Percentiles rank a stretch among this genome's conserved stretches.
phyloP scores from a whole-genome alignment of 1,284 basidiomycete species.

The Trametes versicolor region DNA sequence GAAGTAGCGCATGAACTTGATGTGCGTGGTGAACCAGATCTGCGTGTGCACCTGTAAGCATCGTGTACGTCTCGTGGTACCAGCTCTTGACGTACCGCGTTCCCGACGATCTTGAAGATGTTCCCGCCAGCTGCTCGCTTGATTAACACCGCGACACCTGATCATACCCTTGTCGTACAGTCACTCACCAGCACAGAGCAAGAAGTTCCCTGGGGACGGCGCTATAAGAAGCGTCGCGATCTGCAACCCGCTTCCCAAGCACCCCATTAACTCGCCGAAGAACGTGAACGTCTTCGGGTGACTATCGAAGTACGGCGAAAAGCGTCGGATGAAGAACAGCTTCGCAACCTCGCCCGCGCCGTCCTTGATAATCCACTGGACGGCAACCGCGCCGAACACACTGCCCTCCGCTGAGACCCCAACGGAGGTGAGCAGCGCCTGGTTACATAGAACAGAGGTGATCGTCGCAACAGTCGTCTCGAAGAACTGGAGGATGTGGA shows the following conservation, averaged over 20 bases:
- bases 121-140: conserved; percentile 42
- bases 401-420: conserved; percentile 46
- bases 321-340: conserved; percentile 46
- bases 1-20: conserved; percentile 47
- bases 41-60: conserved; percentile 1
- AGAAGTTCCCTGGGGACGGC: conserved; percentile 40
- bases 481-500: conserved; percentile 45
- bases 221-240: conserved; percentile 42
- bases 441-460: conserved; percentile 46
- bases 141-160: neutral
- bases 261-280: conserved; percentile 39
- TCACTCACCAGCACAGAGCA: conserved; percentile 43
- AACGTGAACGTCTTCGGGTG: conserved; percentile 46
- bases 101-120: conserved; percentile 45
- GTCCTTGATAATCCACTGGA: conserved; percentile 48
- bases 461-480: conserved; percentile 43
- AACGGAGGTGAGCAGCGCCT: conserved; percentile 45
- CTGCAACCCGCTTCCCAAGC: conserved; percentile 42
- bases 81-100: conserved; percentile 39
- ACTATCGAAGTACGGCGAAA: conserved; percentile 46
- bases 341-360: conserved; percentile 46
- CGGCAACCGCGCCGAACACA: conserved; percentile 47
- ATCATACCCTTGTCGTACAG: neutral
- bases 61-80: neutral
- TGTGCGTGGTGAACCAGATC: conserved; percentile 47